A percentile compares a stretch with the other conserved stretches of the same genome.
Conservation (phyloP, 208 protist genomes). For the Leishmania mexicana region DNA sequence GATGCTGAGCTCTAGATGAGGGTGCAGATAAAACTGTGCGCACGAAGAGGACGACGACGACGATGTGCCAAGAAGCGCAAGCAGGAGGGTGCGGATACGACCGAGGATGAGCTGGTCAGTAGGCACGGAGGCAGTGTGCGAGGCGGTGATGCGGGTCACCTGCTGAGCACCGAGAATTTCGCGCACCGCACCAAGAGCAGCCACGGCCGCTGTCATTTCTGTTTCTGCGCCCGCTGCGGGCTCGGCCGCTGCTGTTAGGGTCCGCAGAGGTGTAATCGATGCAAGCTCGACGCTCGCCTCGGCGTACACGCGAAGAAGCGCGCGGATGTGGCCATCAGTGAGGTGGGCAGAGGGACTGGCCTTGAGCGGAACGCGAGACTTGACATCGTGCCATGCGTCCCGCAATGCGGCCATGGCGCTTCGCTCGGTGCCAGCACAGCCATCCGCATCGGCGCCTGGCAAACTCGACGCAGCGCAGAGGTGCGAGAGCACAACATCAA, state of each 20-base stretch:
- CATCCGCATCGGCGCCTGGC: background rate
- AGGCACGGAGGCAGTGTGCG: conserved; percentile 2
- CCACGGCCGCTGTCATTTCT: background rate
- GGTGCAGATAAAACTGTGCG: conserved; percentile 20
- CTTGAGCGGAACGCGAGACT: background rate
- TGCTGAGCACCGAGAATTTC: conserved; percentile 7
- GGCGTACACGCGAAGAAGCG: conserved; percentile 9
- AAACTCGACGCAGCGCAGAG: background rate
- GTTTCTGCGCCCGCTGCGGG: background rate
- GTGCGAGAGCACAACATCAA: background rate
- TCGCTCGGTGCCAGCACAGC: background rate
- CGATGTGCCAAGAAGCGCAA: conserved; percentile 1
- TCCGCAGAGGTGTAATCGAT: background rate
- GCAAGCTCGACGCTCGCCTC: conserved; percentile 4
- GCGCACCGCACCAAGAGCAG: background rate
- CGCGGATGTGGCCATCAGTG: background rate
- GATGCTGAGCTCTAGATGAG: conserved; percentile 33
- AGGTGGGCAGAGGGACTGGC: background rate
- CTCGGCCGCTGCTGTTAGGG: conserved; percentile 3
- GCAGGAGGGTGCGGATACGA: conserved; percentile 11
- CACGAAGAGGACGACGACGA: background rate
- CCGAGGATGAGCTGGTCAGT: background rate
- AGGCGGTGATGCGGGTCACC: background rate
- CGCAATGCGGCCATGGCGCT: background rate
- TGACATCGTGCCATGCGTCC: conserved; percentile 2